These are phyloP conservation scores for Apiotrichum mycotoxinovorans DNA, from an alignment of 1,284 basidiomycete species.

Conservation along the genomic window DNA sequence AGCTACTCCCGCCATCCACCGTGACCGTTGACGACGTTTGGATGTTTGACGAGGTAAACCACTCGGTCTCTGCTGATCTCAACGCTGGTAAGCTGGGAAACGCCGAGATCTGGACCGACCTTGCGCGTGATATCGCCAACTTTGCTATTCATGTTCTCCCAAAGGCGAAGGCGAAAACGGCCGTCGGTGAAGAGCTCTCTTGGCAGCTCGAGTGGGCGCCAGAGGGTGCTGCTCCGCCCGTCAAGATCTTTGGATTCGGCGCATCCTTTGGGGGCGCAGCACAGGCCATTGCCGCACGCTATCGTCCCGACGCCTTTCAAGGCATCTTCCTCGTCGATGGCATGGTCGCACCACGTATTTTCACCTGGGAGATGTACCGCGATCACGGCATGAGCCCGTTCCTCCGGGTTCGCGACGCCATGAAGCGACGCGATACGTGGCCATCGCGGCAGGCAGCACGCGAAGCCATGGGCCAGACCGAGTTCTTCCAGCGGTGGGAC, in stretches of 20 bases:
- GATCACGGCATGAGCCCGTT: neutral
- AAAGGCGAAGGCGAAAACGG: neutral
- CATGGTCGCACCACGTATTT: slow-evolving; percentile 10
- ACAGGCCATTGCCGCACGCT: slow-evolving; percentile 1
- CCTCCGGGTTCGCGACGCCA: slow-evolving; percentile 5
- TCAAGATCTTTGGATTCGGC: slow-evolving; percentile 9
- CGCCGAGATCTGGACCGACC: slow-evolving; percentile 42
- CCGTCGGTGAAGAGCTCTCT: neutral
- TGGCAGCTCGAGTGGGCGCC: slow-evolving; percentile 12
- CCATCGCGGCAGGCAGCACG: slow-evolving; percentile 2
- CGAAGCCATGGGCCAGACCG: neutral
- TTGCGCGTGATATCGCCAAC: slow-evolving; percentile 44
- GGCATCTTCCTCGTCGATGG: slow-evolving; percentile 62
- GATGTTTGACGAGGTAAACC: slow-evolving; percentile 70
- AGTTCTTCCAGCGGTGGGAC: slow-evolving; percentile 10
- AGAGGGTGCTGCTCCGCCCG: slow-evolving; percentile 1
- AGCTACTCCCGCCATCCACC: neutral
- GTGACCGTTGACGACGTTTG: slow-evolving; percentile 66
- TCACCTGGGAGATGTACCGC: neutral
- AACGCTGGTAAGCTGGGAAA: slow-evolving; percentile 58
- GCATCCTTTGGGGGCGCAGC: slow-evolving; percentile 70
- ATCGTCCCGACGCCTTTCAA: slow-evolving; percentile 5
- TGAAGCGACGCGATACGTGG: slow-evolving; percentile 15
- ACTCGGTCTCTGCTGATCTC: slow-evolving; percentile 67
- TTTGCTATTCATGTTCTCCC: slow-evolving; percentile 53